Base-by-base conservation (phyloP, 2,329 filamentous ascomycete genomes). In the Pseudodiploospora longispora region DNA sequence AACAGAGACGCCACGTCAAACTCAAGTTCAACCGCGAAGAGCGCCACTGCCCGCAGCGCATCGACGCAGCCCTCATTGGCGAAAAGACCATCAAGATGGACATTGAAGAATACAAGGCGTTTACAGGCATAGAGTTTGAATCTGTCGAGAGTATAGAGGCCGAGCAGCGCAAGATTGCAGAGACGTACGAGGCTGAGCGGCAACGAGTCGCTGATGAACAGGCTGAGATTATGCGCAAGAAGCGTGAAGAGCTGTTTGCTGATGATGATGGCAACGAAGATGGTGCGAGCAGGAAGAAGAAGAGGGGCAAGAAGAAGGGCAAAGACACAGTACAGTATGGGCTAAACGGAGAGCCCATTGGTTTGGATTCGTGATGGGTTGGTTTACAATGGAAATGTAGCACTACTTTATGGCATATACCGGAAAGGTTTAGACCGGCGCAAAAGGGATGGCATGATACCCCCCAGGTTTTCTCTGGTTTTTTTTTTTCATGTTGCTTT, bases 11-110 rank as follows among this genome's bases (percentile, higher is more conserved):
- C 30, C 80, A 86, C 60, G 75, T 93, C 65, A 91, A 91, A 67
- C 75, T 83, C 51, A 93, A 93, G 60, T 93, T 87, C 66, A 85
- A 83, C 55, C 81, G 83, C 48, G 87, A 93, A 64, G 87, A 93
- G 64, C 73, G 78, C 31, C 69, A 78, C 42, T 74, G 83, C 50
- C 80, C 84, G 0, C 64, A 68, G 3, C 74, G 77, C 49, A 73
- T 94, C 52, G 80, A 79, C 48, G 71, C 72, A 32, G 79, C 79
- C 5, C 68, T 93, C 44, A 75, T 75, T 32, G 78, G 78, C 44
- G 69, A 75, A 52, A 76, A 80, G 64, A 71, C 71, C 30, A 68
- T 73, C 36, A 65, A 63, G 55, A 80, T 83, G 51, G 72, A 81
- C 55, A 64, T 83, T 28, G 75, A 80, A 31, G 75, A 79, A 60